Evolutionary conservation across 2,329 filamentous ascomycete species (phyloP).

Genomic region (Zymoseptoria passerinii): DNA sequence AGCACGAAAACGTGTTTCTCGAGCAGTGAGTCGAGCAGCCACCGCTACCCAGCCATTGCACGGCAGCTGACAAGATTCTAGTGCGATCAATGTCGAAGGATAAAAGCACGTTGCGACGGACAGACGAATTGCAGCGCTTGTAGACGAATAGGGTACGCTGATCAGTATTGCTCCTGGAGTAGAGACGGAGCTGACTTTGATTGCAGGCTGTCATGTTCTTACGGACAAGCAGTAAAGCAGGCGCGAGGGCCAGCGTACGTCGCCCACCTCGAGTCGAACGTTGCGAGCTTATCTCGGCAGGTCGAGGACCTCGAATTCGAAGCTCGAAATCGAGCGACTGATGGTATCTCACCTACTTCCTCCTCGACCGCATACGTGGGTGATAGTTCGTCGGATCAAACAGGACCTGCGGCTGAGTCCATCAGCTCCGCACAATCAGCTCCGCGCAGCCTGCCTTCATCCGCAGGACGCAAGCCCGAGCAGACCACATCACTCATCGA

Average conservation of each 20-base stretch:
- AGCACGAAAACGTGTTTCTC: constrained; percentile 11
- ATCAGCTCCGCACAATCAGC: not conserved
- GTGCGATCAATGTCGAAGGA: constrained; percentile 16
- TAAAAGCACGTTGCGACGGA: constrained; percentile 15
- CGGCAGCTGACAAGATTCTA: not conserved
- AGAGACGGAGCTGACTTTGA: not conserved
- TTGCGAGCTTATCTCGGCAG: constrained; percentile 1
- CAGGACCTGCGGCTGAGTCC: constrained; percentile 2
- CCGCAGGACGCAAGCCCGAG: not conserved
- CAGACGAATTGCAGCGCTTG: constrained; percentile 12
- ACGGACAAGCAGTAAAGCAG: constrained; percentile 15
- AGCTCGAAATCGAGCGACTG: not conserved
- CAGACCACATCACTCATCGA: constrained; percentile 1
- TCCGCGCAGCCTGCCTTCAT: not conserved
- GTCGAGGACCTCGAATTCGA: constrained; percentile 10
- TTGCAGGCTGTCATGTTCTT: constrained; percentile 15
- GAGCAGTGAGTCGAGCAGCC: constrained; percentile 9
- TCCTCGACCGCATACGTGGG: not conserved
- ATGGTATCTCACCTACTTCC: not conserved
- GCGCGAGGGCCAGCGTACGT: constrained; percentile 16
- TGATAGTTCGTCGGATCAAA: not conserved
- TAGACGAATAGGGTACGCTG: constrained; percentile 10
- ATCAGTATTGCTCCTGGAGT: not conserved
- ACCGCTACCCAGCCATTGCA: not conserved
- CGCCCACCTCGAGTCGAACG: constrained; percentile 11